Percentiles rank a stretch among this genome's conserved stretches.
phyloP scores from a whole-genome alignment of 495 filamentous ascomycete species.

The Podospora pseudocomata region DNA sequence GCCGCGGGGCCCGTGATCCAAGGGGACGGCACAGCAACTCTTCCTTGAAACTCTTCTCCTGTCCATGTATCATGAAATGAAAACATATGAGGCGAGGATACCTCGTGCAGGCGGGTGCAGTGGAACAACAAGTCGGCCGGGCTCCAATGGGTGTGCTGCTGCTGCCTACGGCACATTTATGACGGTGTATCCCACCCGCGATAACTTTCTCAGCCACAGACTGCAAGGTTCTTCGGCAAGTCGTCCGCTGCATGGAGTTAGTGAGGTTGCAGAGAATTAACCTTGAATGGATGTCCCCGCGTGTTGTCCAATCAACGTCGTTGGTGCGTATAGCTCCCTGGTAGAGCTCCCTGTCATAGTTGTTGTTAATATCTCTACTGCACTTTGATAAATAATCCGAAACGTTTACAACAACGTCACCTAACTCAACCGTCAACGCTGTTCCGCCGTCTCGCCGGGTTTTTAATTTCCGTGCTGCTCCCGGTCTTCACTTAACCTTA shows the following conservation, averaged over 20 bases:
- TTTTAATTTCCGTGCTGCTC: not conserved
- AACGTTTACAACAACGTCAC: not conserved
- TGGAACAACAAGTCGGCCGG: not conserved
- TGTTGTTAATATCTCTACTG: no score
- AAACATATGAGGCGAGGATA: not conserved
- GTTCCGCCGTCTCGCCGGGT: not conserved
- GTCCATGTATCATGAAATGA: not conserved
- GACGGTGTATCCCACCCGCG: not conserved
- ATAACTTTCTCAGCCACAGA: not conserved
- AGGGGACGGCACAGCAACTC: not conserved
- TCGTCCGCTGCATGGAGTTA: slow-evolving; percentile 2
- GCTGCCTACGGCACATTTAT: not conserved
- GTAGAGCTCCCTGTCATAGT: not conserved
- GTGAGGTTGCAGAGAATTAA: not conserved
- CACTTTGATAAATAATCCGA: not conserved
- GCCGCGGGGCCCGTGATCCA: not conserved
- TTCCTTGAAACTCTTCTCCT: not conserved
- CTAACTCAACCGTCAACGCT: not conserved
- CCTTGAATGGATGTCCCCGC: not conserved
- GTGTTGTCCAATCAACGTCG: not conserved
- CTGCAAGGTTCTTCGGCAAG: slow-evolving; percentile 16
- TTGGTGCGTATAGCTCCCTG: not conserved
- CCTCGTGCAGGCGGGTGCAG: not conserved
- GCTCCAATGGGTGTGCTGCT: no score
- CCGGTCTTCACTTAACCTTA: not conserved